phyloP scores from a whole-genome alignment of 148 eudicot genomes.

The Cornus controversa region DNA sequence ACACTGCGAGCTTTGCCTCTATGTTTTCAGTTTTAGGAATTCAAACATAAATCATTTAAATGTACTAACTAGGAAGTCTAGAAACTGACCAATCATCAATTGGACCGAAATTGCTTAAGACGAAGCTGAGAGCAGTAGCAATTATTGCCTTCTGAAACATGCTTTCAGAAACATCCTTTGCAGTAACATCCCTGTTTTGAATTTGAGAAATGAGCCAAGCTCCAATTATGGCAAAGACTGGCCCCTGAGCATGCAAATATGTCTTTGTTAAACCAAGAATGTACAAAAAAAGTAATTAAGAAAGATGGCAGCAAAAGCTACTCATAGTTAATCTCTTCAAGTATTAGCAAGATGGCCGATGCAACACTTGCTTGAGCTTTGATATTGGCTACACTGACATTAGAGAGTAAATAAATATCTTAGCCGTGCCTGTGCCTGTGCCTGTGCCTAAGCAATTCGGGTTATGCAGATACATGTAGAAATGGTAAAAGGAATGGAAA shows the following conservation, averaged over 20 bases:
- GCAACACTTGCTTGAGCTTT: not conserved
- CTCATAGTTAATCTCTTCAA: not conserved
- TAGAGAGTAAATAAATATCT: too few species aligned
- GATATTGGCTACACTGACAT: too few species aligned
- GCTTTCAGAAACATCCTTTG: conserved; percentile 44
- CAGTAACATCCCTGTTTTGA: conserved; percentile 51
- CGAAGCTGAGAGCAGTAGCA: conserved; percentile 54
- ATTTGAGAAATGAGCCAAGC: conserved; percentile 81
- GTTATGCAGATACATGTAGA: too few species aligned
- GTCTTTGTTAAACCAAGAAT: not conserved
- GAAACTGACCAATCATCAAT: conserved; percentile 75
- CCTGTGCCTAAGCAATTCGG: too few species aligned
- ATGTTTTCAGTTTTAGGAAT: not conserved
- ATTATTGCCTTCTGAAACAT: conserved; percentile 66
- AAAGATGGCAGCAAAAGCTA: not conserved
- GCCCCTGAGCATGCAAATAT: conserved; percentile 50
- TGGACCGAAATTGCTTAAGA: conserved; percentile 63
- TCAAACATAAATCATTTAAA: not conserved
- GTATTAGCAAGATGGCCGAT: not conserved
- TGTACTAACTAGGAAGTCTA: too few species aligned
- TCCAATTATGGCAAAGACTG: conserved; percentile 71
- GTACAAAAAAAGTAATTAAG: too few species aligned
- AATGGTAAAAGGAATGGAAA: too few species aligned
- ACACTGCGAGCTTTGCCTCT: not conserved
- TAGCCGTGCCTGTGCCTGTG: too few species aligned